Evolutionary conservation across 345 rosid species (phyloP).

Genomic region (Schrenkiella parvula): DNA sequence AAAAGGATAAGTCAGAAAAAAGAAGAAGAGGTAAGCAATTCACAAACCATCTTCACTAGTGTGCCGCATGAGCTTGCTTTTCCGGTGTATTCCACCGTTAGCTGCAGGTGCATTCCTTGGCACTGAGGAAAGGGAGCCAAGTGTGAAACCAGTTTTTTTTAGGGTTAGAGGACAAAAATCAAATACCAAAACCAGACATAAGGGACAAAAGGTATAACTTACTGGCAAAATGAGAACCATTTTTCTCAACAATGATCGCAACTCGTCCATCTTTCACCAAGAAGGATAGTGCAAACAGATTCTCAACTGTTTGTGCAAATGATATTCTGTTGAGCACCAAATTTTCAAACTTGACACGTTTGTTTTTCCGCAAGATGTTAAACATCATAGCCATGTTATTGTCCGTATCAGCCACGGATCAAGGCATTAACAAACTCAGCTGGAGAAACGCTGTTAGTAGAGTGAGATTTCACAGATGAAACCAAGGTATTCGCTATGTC

Average conservation of each 20-base stretch:
- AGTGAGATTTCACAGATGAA: slow-evolving; percentile 55
- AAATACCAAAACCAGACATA: neutral
- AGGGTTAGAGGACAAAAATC: neutral
- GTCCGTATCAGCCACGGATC: slow-evolving; percentile 57
- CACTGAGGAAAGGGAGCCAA: slow-evolving; percentile 34
- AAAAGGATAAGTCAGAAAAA: neutral
- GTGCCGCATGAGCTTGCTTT: slow-evolving; percentile 39
- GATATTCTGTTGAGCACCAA: slow-evolving; percentile 65
- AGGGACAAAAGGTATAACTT: slow-evolving; percentile 22
- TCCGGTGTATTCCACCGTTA: slow-evolving; percentile 16
- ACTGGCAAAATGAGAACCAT: slow-evolving; percentile 64
- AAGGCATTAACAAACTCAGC: slow-evolving; percentile 54
- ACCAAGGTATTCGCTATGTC: slow-evolving; percentile 51
- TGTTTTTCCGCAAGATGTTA: slow-evolving; percentile 48
- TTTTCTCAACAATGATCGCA: slow-evolving; percentile 46
- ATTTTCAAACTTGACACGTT: slow-evolving; percentile 53
- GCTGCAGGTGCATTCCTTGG: slow-evolving; percentile 78
- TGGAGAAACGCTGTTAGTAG: slow-evolving; percentile 50
- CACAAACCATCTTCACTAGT: slow-evolving; percentile 18
- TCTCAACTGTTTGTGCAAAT: slow-evolving; percentile 82
- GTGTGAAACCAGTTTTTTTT: slow-evolving; percentile 22
- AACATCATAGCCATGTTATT: slow-evolving; percentile 69
- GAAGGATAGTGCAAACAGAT: slow-evolving; percentile 82
- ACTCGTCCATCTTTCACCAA: slow-evolving; percentile 83
- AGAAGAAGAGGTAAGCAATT: neutral